Percentiles rank a stretch among this genome's conserved stretches.
Evolutionary conservation across 2,329 filamentous ascomycete species (phyloP).

Genomic region (Pseudogymnoascus sp.): DNA sequence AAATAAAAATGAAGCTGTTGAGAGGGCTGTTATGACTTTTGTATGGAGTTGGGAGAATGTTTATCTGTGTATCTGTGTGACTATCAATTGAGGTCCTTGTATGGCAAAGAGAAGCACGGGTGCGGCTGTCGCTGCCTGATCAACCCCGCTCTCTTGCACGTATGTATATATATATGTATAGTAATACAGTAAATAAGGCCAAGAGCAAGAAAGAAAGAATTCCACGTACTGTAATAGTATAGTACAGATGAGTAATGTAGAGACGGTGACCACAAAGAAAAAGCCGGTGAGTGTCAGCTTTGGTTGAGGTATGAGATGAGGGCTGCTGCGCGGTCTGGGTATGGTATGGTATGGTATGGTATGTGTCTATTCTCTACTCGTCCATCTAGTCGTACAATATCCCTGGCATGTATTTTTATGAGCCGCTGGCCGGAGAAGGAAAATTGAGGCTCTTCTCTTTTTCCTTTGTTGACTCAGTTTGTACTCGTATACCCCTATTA

Average conservation of each 20-base stretch:
- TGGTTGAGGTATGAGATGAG: not conserved
- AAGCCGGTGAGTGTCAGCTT: not conserved
- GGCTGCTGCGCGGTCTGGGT: not conserved
- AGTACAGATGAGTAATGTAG: not conserved
- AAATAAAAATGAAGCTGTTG: not conserved
- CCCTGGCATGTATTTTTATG: not conserved
- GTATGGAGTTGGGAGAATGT: not conserved
- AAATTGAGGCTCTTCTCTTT: not conserved
- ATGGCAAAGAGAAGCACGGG: not conserved
- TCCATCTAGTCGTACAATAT: not conserved
- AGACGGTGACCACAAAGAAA: not conserved
- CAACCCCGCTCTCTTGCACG: not conserved
- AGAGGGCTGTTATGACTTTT: not conserved
- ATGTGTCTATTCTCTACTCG: not conserved
- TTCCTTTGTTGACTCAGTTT: not conserved
- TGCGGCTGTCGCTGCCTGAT: not conserved
- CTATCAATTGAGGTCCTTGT: not conserved
- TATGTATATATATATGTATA: not conserved
- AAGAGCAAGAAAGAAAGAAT: not conserved
- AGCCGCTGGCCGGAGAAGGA: not conserved
- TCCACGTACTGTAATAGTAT: not conserved
- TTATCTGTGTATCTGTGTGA: not conserved
- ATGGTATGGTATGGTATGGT: not conserved
- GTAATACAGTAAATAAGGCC: not conserved
- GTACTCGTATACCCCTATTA: not conserved